A percentile compares a stretch with the other conserved stretches of the same genome.
These are phyloP conservation scores for Trichoderma polysporum DNA, from an alignment of 2,329 filamentous ascomycete genomes.

Conservation along the genomic window DNA sequence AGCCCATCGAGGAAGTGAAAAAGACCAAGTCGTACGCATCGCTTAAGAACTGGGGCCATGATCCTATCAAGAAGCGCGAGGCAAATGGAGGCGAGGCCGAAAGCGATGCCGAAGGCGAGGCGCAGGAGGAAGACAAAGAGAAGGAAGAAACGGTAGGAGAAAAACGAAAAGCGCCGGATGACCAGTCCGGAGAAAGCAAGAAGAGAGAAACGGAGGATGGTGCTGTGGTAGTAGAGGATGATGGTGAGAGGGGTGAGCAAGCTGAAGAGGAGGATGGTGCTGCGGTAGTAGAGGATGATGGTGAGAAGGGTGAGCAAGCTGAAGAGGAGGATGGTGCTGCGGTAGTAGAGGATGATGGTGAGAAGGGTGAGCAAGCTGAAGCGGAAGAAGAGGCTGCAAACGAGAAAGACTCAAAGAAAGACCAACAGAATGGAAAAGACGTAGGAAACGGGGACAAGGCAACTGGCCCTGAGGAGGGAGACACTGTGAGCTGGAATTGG, in stretches of 20 bases:
- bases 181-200: constrained; percentile 32
- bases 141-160: constrained; percentile 27
- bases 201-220: constrained; percentile 31
- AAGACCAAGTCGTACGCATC: constrained; percentile 56
- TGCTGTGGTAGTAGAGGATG: constrained; percentile 13
- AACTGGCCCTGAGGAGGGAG: constrained; percentile 40
- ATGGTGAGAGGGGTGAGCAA: constrained; percentile 2
- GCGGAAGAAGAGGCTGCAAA: constrained; percentile 4
- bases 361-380: not conserved
- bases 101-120: constrained; percentile 13
- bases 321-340: constrained; percentile 21
- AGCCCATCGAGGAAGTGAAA: constrained; percentile 44
- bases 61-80: constrained; percentile 45
- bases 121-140: constrained; percentile 15
- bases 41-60: constrained; percentile 63
- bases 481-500: constrained; percentile 50
- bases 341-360: not conserved
- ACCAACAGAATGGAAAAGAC: not conserved
- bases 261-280: constrained; percentile 24
- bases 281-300: not conserved
- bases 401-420: not conserved
- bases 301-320: too few species aligned
- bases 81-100: constrained; percentile 21
- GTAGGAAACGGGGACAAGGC: not conserved
- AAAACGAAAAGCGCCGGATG: constrained; percentile 31